These are phyloP conservation scores for Xylaria bambusicola DNA, from an alignment of 495 filamentous ascomycete species.

Conservation along the genomic window DNA sequence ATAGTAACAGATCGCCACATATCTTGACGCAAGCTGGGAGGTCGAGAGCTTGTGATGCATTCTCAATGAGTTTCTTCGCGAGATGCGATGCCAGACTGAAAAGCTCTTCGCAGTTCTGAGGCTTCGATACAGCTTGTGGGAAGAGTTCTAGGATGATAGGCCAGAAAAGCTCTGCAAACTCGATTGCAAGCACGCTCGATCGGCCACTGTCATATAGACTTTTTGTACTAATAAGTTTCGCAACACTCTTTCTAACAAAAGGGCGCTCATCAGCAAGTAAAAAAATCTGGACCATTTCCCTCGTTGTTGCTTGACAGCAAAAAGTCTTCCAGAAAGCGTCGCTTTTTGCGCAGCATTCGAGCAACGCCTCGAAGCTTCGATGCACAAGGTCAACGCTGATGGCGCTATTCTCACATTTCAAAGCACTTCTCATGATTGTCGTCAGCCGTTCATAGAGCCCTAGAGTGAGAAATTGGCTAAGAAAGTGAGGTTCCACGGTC, in stretches of 20 bases:
- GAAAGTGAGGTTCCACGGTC: slow-evolving; percentile 20
- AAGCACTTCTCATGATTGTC: slow-evolving; percentile 34
- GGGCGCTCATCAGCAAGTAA: slow-evolving; percentile 45
- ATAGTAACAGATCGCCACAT: slow-evolving; percentile 58
- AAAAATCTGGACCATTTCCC: slow-evolving; percentile 37
- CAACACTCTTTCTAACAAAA: slow-evolving; percentile 43
- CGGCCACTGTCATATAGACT: slow-evolving; percentile 17
- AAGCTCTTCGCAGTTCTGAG: slow-evolving; percentile 45
- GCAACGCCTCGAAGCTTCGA: slow-evolving; percentile 60
- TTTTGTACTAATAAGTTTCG: slow-evolving; percentile 38
- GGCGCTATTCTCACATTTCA: slow-evolving; percentile 26
- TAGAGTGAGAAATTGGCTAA: slow-evolving; percentile 30
- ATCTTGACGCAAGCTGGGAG: slow-evolving; percentile 51
- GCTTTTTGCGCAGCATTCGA: slow-evolving; percentile 66
- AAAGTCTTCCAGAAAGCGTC: slow-evolving; percentile 61
- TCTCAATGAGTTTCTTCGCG: slow-evolving; percentile 55
- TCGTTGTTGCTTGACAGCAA: slow-evolving; percentile 35
- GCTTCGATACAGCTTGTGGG: slow-evolving; percentile 34
- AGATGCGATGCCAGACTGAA: slow-evolving; percentile 51
- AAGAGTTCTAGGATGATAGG: slow-evolving; percentile 47
- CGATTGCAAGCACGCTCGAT: slow-evolving; percentile 26
- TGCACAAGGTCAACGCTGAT: slow-evolving; percentile 46
- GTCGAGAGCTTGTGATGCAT: slow-evolving; percentile 51
- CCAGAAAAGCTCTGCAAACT: slow-evolving; percentile 51
- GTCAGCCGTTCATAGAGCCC: slow-evolving; percentile 41